Conservation (phyloP, 2,329 filamentous ascomycete genomes). For the Fusarium sp. region DNA sequence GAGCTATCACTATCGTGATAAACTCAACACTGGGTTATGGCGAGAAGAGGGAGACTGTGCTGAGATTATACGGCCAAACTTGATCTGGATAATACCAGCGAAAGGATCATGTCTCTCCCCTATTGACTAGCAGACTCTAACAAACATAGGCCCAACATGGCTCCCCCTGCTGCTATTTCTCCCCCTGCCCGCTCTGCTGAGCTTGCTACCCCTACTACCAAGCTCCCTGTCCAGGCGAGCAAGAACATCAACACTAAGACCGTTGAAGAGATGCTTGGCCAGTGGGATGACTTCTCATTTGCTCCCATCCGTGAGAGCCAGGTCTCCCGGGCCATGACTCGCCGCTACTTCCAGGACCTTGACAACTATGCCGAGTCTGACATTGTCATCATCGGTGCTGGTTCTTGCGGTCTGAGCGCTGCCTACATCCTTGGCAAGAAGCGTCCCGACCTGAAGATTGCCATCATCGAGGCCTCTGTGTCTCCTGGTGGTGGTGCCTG, state of each 20-base stretch:
- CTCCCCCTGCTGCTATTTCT: constrained; percentile 81
- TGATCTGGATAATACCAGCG: constrained; percentile 99
- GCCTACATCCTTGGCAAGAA: constrained; percentile 88
- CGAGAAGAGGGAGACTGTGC: constrained; percentile 50
- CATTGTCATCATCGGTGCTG: constrained; percentile 93
- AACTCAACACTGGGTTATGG: neutral
- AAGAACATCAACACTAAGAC: constrained; percentile 52
- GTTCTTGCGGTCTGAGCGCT: constrained; percentile 87
- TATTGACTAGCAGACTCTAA: constrained; percentile 53
- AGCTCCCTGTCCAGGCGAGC: constrained; percentile 40
- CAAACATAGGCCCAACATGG: constrained; percentile 59
- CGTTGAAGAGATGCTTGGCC: constrained; percentile 69
- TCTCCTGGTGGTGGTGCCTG: constrained; percentile 91
- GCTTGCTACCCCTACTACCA: constrained; percentile 54
- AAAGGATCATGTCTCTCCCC: constrained; percentile 93
- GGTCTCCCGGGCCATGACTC: constrained; percentile 93
- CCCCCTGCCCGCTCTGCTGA: constrained; percentile 66
- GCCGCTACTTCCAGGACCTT: constrained; percentile 92
- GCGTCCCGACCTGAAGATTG: constrained; percentile 91
- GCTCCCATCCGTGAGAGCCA: constrained; percentile 91
- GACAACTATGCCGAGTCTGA: constrained; percentile 93
- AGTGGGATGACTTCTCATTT: constrained; percentile 88
- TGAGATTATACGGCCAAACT: constrained; percentile 97
- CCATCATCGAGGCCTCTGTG: constrained; percentile 90
- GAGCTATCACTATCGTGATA: neutral